Evolutionary conservation across 225 moss, liverwort and hornwort species (phyloP).

Genomic region (Antitrichia curtipendula): DNA sequence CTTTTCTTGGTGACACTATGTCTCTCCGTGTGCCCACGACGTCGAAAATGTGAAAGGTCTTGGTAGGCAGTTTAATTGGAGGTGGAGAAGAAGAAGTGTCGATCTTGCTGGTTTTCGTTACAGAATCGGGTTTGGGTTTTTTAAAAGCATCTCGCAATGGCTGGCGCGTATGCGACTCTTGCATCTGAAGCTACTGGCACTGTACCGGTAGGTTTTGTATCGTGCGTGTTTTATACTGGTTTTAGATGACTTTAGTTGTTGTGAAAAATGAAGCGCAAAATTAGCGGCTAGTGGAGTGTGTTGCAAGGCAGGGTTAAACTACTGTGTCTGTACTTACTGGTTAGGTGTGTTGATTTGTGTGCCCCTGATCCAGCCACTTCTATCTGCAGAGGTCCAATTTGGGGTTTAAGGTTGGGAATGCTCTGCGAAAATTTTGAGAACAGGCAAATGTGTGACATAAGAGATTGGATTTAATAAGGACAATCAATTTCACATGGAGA

Average conservation of each 20-base stretch:
- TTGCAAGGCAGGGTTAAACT: not conserved
- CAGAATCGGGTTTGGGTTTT: not conserved
- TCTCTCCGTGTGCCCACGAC: not conserved
- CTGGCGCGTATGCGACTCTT: conserved; percentile 55
- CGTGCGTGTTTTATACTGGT: not conserved
- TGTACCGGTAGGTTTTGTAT: conserved; percentile 48
- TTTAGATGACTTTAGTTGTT: not conserved
- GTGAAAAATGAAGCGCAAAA: not conserved
- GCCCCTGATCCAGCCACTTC: not conserved
- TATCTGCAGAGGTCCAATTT: not conserved
- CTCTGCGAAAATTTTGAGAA: not conserved
- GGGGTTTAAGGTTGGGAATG: not conserved
- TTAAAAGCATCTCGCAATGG: conserved; percentile 23
- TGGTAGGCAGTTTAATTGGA: not conserved
- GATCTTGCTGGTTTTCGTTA: not conserved
- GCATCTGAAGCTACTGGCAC: conserved; percentile 72
- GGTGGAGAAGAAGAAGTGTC: not conserved
- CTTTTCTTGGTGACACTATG: not conserved
- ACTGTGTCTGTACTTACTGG: not conserved
- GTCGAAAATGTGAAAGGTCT: not conserved
- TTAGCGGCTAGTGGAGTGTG: not conserved
- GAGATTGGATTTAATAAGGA: not conserved
- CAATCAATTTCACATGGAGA: not conserved
- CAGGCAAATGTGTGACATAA: not conserved
- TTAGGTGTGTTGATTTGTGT: not conserved